phyloP scores from a whole-genome alignment of 2,329 filamentous ascomycete genomes.

The Coniochaeta ligniaria region DNA sequence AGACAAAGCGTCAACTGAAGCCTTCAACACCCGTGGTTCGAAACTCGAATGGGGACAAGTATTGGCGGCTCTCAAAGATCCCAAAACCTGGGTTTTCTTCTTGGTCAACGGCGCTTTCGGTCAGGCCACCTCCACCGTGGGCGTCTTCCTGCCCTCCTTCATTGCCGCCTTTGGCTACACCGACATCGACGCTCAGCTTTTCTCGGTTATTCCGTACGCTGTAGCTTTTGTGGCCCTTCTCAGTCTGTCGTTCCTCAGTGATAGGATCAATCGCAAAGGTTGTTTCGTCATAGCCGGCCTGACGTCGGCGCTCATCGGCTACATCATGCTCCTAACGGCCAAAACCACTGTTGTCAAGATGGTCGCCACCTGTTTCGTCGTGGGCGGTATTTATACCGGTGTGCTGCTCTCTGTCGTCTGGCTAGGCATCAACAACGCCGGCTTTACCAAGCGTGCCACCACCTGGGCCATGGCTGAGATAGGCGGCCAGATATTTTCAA shows the following conservation, averaged over 20 bases:
- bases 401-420: neutral
- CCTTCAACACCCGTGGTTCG: neutral
- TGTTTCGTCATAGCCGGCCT: neutral
- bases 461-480: constrained; percentile 3
- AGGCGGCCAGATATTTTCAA: neutral
- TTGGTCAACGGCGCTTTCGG: constrained; percentile 1
- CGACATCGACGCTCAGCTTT: neutral
- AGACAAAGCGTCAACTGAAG: neutral
- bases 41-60: constrained; percentile 3
- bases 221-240: constrained; percentile 1
- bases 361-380: neutral
- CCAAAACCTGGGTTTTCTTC: neutral
- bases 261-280: constrained; percentile 1
- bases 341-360: neutral
- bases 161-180: constrained; percentile 1
- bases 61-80: neutral
- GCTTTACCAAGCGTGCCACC: constrained; percentile 3
- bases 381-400: neutral
- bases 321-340: neutral
- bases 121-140: neutral
- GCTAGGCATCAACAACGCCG: neutral
- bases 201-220: constrained; percentile 3
- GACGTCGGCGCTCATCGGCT: neutral
- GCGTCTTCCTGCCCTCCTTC: constrained; percentile 1
- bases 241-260: neutral